These are phyloP conservation scores for Rhizopus stolonifer DNA, from an alignment of 371 early-diverging fungal species.

Conservation along the genomic window DNA sequence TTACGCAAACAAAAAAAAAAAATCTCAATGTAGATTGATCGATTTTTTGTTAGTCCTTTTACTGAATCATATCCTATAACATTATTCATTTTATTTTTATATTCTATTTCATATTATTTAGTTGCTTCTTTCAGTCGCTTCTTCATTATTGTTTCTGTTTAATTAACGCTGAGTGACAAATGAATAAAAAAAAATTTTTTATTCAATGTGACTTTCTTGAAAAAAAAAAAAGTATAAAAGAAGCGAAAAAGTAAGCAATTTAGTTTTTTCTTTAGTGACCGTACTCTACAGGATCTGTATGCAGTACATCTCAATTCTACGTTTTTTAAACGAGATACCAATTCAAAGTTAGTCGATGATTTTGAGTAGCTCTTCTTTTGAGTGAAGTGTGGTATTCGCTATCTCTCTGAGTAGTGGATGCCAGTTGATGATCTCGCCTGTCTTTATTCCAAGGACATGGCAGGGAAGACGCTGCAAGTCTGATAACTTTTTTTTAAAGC, in stretches of 20 bases:
- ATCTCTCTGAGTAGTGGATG: slow-evolving; percentile 19
- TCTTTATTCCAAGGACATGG: slow-evolving; percentile 36
- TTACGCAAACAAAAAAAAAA: too few species aligned
- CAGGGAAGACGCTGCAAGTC: slow-evolving; percentile 40
- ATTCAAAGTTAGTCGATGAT: slow-evolving; percentile 43
- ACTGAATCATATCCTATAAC: too few species aligned
- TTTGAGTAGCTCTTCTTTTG: slow-evolving; percentile 37
- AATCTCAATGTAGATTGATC: too few species aligned
- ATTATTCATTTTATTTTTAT: too few species aligned
- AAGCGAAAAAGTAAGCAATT: slow-evolving; percentile 8
- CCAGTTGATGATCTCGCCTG: slow-evolving; percentile 44
- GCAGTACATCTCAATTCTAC: slow-evolving; percentile 49
- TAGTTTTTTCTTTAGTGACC: slow-evolving; percentile 41
- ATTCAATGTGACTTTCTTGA: background rate
- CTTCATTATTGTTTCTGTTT: too few species aligned
- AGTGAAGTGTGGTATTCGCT: slow-evolving; percentile 38
- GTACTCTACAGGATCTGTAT: slow-evolving; percentile 55
- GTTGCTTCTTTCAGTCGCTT: too few species aligned
- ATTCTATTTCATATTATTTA: too few species aligned
- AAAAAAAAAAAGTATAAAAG: slow-evolving; percentile 32
- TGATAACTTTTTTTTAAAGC: slow-evolving; percentile 31
- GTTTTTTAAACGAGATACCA: slow-evolving; percentile 48
- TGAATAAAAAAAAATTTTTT: slow-evolving; percentile 7
- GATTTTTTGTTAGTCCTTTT: too few species aligned
- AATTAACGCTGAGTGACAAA: too few species aligned